Base-by-base conservation (phyloP, 768 basidiomycete species). In the Tricholoma sp. region DNA sequence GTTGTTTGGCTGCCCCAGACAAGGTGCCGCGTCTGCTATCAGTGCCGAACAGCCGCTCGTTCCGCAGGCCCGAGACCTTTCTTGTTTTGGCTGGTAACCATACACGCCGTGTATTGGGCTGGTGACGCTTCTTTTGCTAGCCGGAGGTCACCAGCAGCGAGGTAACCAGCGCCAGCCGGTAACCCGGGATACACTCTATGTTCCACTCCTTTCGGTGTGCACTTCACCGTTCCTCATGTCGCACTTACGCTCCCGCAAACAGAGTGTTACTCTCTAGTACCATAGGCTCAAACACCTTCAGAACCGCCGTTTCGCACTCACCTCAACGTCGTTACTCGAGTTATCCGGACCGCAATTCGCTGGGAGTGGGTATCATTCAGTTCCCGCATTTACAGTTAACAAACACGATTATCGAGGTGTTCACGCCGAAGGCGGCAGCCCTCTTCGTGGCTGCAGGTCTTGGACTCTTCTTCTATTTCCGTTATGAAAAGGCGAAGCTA, bases 401-500 rank as follows among this genome's bases (percentile, higher is more conserved):
- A 12, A 31, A 56, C 14, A 11, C 41, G 10, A 29, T 29, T 21
- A 46, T 62, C 31, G 63, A 98, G 95, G 90, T 92, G n/a, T 97
- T 98, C 69, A 94, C 93, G 2, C 94, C 93, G 24, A 79, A 77
- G 53, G 86, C 94, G 1, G 95, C 91, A 0, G 85, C 79, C 0
- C 65, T 98, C 19, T 97, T 99, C 69, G 71, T 96, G n/a, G 74
- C 81, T 1, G 87, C 92, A 6, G 94, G 94, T 1, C 74, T 81
- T 10, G 94, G 86, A 2, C 76, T 99, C 16, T 91, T 85, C 66
- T 85, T 81, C 63, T 98, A 98, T 74, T 98, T 99, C 74, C 81
- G 84, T 53, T 76, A 84, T 56, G 94, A 98, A 71, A 98, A 98
- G 74, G 77, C 77, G 39, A 82, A 87, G 61, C 69, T 96, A 22